These are phyloP conservation scores for Skeletonema grethae DNA, from an alignment of 108 stramenopile genomes.

Conservation along the genomic window DNA sequence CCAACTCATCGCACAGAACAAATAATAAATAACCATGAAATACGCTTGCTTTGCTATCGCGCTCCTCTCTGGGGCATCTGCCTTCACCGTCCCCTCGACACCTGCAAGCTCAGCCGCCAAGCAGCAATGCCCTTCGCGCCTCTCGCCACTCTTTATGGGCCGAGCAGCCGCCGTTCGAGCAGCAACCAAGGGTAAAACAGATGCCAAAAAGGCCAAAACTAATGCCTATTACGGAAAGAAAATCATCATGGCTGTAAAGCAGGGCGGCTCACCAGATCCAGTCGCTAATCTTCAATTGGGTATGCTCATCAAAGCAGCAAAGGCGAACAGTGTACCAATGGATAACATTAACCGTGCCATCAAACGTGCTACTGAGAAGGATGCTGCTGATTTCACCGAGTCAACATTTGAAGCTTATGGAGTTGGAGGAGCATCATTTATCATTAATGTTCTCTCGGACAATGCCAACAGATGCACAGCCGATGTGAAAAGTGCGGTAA, in stretches of 20 bases:
- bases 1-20: constrained; percentile 3
- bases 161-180: constrained; percentile 90
- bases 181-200: constrained; percentile 87
- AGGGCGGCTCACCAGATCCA: constrained; percentile 82
- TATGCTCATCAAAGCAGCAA: constrained; percentile 83
- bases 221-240: constrained; percentile 87
- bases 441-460: constrained; percentile 87
- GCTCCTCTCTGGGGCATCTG: constrained; percentile 48
- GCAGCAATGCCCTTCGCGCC: neutral
- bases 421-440: constrained; percentile 63
- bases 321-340: constrained; percentile 81
- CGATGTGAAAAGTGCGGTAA: constrained; percentile 75
- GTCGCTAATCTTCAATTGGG: constrained; percentile 72
- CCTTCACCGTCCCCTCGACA: constrained; percentile 56
- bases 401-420: constrained; percentile 83
- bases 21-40: constrained; percentile 11
- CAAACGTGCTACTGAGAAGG: constrained; percentile 82
- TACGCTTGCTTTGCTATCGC: constrained; percentile 32
- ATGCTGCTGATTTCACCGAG: constrained; percentile 79
- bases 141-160: constrained; percentile 75
- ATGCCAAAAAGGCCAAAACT: constrained; percentile 84
- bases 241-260: constrained; percentile 90
- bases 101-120: neutral
- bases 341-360: constrained; percentile 90
- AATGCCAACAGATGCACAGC: constrained; percentile 85